These are phyloP conservation scores for Alternaria triticina DNA, from an alignment of 2,329 filamentous ascomycete genomes.

Conservation along the genomic window DNA sequence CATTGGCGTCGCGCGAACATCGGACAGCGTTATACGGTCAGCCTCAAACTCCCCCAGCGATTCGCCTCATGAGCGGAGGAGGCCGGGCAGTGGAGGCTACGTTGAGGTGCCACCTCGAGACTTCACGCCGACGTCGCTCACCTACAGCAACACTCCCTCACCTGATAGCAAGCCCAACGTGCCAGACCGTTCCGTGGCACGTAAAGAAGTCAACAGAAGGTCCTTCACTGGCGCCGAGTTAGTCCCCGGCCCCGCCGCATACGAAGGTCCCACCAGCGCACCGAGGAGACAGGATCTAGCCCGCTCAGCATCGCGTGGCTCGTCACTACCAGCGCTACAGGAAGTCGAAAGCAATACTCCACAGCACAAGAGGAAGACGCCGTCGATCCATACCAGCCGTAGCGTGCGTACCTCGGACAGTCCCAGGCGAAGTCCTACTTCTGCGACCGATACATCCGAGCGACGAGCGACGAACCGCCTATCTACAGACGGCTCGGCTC, in stretches of 20 bases:
- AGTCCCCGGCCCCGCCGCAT: slow-evolving; percentile 2
- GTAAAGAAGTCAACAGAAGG: slow-evolving; percentile 26
- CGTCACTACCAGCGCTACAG: slow-evolving; percentile 37
- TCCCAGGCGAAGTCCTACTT: slow-evolving; percentile 24
- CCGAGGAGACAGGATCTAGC: slow-evolving; percentile 28
- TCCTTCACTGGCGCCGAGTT: slow-evolving; percentile 14
- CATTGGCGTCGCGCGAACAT: slow-evolving; percentile 54
- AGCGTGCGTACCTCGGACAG: slow-evolving; percentile 20
- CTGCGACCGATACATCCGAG: slow-evolving; percentile 17
- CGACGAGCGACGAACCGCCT: slow-evolving; percentile 27
- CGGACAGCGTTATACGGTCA: slow-evolving; percentile 46
- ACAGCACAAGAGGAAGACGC: slow-evolving; percentile 9
- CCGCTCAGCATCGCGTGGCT: slow-evolving; percentile 29
- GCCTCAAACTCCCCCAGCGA: slow-evolving; percentile 36
- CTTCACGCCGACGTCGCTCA: slow-evolving; percentile 26
- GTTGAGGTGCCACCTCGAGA: slow-evolving; percentile 38
- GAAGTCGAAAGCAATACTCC: slow-evolving; percentile 30
- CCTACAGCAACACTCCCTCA: slow-evolving; percentile 34
- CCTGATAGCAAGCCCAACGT: slow-evolving; percentile 28
- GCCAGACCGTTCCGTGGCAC: slow-evolving; percentile 27
- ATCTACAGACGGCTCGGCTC: slow-evolving; percentile 30
- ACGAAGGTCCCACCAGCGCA: slow-evolving; percentile 16
- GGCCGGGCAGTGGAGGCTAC: slow-evolving; percentile 30
- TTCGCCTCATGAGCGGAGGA: slow-evolving; percentile 15
- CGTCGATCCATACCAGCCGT: slow-evolving; percentile 9